Percentiles rank a stretch among this genome's conserved stretches.
phyloP scores from a whole-genome alignment of 2,329 filamentous ascomycete genomes.

The Ramichloridium luteum region DNA sequence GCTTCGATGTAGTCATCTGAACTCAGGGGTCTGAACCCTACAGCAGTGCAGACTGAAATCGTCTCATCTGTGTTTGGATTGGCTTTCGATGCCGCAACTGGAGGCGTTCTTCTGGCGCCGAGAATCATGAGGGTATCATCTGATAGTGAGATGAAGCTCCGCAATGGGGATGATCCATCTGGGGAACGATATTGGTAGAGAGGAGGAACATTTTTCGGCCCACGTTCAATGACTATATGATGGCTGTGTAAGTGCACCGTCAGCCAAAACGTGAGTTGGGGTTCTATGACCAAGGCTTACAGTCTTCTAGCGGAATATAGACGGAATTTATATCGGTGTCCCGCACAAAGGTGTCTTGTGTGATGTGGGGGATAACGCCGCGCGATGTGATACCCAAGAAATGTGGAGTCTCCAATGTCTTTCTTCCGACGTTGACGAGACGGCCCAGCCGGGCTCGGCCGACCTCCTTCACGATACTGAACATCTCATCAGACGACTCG shows the following conservation, averaged over 20 bases:
- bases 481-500: constrained; percentile 30
- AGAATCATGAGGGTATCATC: constrained; percentile 56
- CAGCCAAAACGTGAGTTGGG: constrained; percentile 21
- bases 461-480: constrained; percentile 31
- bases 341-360: constrained; percentile 65
- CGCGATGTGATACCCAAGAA: constrained; percentile 71
- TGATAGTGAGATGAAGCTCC: constrained; percentile 64
- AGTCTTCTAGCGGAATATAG: constrained; percentile 84
- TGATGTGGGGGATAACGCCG: constrained; percentile 75
- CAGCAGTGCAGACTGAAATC: constrained; percentile 71
- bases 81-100: constrained; percentile 55
- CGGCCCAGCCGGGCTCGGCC: constrained; percentile 51
- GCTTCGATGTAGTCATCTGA: constrained; percentile 57
- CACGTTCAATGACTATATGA: constrained; percentile 50
- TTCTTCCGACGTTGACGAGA: constrained; percentile 50
- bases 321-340: constrained; percentile 54
- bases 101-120: constrained; percentile 63
- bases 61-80: constrained; percentile 43
- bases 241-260: constrained; percentile 28
- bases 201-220: constrained; percentile 35
- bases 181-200: constrained; percentile 38
- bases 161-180: constrained; percentile 46
- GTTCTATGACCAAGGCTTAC: constrained; percentile 42
- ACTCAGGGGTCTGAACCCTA: constrained; percentile 64
- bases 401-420: constrained; percentile 66